phyloP scores from a whole-genome alignment of 257 asterid species.

The Gynochthodes officinalis region DNA sequence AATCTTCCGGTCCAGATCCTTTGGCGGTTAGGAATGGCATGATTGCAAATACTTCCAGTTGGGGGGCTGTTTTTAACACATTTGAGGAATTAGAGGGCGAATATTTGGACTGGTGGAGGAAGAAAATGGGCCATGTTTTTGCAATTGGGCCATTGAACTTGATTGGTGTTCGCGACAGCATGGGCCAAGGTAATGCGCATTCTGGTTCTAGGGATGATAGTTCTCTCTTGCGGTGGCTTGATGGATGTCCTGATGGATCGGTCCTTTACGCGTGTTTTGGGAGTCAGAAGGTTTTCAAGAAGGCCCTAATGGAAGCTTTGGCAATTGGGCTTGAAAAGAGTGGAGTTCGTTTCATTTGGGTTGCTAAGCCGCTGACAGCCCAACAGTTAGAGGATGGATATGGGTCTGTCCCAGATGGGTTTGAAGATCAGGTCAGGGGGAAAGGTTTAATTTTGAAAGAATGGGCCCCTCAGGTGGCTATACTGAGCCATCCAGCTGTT shows the following conservation, averaged over 20 bases:
- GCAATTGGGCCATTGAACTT: slow-evolving; percentile 55
- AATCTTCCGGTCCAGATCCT: slow-evolving; percentile 4
- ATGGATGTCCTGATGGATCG: slow-evolving; percentile 38
- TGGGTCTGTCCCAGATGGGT: slow-evolving; percentile 44
- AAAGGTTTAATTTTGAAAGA: slow-evolving; percentile 52
- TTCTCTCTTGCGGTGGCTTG: slow-evolving; percentile 47
- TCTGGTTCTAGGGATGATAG: not conserved
- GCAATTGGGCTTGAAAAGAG: slow-evolving; percentile 62
- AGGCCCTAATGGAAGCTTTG: slow-evolving; percentile 58
- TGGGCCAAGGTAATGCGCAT: slow-evolving; percentile 8
- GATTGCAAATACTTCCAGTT: slow-evolving; percentile 44
- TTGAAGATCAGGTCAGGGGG: slow-evolving; percentile 42
- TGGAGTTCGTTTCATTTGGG: slow-evolving; percentile 58
- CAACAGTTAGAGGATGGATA: slow-evolving; percentile 49
- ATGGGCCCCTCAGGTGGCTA: slow-evolving; percentile 71
- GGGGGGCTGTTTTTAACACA: slow-evolving; percentile 51
- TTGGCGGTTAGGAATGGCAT: slow-evolving; percentile 33
- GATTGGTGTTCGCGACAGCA: slow-evolving; percentile 22
- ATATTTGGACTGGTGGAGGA: slow-evolving; percentile 33
- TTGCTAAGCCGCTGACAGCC: slow-evolving; percentile 33
- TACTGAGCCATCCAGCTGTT: slow-evolving; percentile 55
- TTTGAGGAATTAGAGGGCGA: slow-evolving; percentile 50
- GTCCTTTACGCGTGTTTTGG: slow-evolving; percentile 76
- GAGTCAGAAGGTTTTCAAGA: slow-evolving; percentile 53
- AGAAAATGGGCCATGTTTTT: slow-evolving; percentile 42